A percentile compares a stretch with the other conserved stretches of the same genome.
phyloP scores from a whole-genome alignment of 768 basidiomycete genomes.

The Sistotremastrum niveocremeum region DNA sequence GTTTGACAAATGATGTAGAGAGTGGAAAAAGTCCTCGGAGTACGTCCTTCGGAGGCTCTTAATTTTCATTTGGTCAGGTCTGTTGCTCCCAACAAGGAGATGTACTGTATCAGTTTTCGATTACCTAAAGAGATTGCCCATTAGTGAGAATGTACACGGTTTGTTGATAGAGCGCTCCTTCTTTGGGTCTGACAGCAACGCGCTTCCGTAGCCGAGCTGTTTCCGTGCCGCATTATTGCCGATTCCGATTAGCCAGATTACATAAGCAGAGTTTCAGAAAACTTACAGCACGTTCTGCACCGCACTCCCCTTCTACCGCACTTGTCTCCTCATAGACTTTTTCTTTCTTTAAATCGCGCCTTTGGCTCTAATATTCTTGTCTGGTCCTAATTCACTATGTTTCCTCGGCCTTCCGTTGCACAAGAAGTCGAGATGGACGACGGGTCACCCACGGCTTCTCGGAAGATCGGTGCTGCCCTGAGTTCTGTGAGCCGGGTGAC shows the following conservation, averaged over 20 bases:
- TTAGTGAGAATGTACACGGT: neutral
- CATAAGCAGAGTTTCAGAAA: too few species aligned
- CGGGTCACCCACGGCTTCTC: slow-evolving; percentile 28
- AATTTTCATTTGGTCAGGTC: slow-evolving; percentile 70
- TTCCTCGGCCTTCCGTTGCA: slow-evolving; percentile 36
- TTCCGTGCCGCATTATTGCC: too few species aligned
- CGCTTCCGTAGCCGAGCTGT: too few species aligned
- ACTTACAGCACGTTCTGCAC: too few species aligned
- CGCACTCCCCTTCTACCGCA: too few species aligned
- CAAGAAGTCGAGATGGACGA: slow-evolving; percentile 29
- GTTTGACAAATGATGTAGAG: slow-evolving; percentile 31
- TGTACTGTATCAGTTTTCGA: slow-evolving; percentile 93
- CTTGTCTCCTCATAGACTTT: neutral
- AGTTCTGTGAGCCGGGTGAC: slow-evolving; percentile 56
- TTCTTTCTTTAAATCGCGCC: slow-evolving; percentile 9
- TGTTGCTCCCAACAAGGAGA: slow-evolving; percentile 92
- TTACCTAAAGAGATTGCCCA: slow-evolving; percentile 35
- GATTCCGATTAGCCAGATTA: too few species aligned
- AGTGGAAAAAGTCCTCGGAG: slow-evolving; percentile 52
- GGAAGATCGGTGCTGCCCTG: slow-evolving; percentile 34
- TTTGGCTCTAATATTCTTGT: slow-evolving; percentile 8
- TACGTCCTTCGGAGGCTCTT: slow-evolving; percentile 32
- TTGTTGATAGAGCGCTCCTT: too few species aligned
- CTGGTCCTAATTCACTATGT: slow-evolving; percentile 28
- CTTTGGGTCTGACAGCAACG: too few species aligned